phyloP scores from a whole-genome alignment of 164 flowering plant species.

The Vitis rupestris region DNA sequence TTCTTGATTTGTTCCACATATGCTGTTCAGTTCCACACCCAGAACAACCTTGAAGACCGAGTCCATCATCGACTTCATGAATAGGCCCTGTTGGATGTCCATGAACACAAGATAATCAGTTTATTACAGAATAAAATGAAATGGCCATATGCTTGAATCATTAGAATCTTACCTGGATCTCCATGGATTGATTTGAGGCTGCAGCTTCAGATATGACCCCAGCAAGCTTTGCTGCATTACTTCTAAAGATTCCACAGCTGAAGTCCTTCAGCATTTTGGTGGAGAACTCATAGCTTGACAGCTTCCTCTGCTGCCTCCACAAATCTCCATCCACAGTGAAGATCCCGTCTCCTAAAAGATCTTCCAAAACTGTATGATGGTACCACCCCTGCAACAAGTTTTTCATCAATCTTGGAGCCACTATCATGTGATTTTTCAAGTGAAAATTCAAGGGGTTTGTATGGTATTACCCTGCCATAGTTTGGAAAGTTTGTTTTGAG shows the following conservation, averaged over 20 bases:
- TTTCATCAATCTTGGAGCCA: neutral
- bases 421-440: too few species aligned
- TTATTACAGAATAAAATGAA: too few species aligned
- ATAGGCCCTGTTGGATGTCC: slow-evolving; percentile 42
- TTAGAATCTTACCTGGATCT: slow-evolving; percentile 38
- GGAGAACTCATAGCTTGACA: slow-evolving; percentile 56
- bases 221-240: slow-evolving; percentile 47
- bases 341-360: slow-evolving; percentile 67
- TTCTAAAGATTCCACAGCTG: slow-evolving; percentile 47
- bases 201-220: slow-evolving; percentile 38
- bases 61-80: slow-evolving; percentile 70
- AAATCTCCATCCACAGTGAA: slow-evolving; percentile 67
- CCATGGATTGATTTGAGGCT: slow-evolving; percentile 27
- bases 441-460: too few species aligned
- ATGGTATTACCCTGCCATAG: slow-evolving; percentile 47
- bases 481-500: slow-evolving; percentile 62
- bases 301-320: slow-evolving; percentile 63
- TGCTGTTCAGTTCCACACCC: slow-evolving; percentile 61
- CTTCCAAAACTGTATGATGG: slow-evolving; percentile 36
- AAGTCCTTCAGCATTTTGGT: slow-evolving; percentile 50
- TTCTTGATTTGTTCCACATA: slow-evolving; percentile 57
- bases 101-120: too few species aligned
- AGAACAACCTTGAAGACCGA: slow-evolving; percentile 75
- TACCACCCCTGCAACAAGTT: slow-evolving; percentile 33
- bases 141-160: neutral